Evolutionary conservation across 2,329 filamentous ascomycete genomes (phyloP).

Genomic region (Lasiodiplodia sp.): DNA sequence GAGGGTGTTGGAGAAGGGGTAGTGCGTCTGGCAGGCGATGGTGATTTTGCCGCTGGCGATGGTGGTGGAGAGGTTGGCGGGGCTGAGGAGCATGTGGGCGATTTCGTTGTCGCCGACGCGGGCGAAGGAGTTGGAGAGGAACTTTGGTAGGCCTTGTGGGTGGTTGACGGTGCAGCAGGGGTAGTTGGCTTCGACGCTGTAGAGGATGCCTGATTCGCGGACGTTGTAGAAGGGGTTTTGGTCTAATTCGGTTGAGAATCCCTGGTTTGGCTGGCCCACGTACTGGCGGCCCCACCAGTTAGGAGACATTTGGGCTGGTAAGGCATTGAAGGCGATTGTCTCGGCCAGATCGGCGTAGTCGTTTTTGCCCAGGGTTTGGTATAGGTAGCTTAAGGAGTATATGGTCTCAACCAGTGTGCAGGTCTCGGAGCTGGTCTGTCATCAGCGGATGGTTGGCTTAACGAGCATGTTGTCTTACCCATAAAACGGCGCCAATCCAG

Average conservation of each 20-base stretch:
- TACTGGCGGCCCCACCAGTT: slow-evolving; percentile 67
- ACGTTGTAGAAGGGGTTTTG: slow-evolving; percentile 59
- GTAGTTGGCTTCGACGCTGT: slow-evolving; percentile 59
- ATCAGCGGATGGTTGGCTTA: not conserved
- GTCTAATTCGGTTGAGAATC: slow-evolving; percentile 53
- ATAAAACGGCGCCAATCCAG: slow-evolving; percentile 52
- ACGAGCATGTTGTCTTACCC: slow-evolving; percentile 31
- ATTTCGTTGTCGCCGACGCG: slow-evolving; percentile 53
- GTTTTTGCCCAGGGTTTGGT: slow-evolving; percentile 56
- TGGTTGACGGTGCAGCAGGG: slow-evolving; percentile 68
- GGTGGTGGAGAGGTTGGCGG: slow-evolving; percentile 51
- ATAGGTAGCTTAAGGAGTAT: slow-evolving; percentile 61
- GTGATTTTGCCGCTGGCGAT: slow-evolving; percentile 46
- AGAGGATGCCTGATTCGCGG: slow-evolving; percentile 55
- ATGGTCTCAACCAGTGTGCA: slow-evolving; percentile 62
- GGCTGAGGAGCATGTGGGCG: slow-evolving; percentile 60
- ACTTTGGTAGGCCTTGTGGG: slow-evolving; percentile 65
- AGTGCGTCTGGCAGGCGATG: slow-evolving; percentile 57
- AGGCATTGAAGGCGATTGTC: slow-evolving; percentile 61
- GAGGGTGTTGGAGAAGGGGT: slow-evolving; percentile 55
- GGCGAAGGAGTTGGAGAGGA: slow-evolving; percentile 56
- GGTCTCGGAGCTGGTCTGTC: slow-evolving; percentile 49
- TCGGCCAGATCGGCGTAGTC: slow-evolving; percentile 62
- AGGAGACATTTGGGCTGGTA: slow-evolving; percentile 59
- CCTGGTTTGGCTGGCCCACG: slow-evolving; percentile 62